Conservation (phyloP, 2,329 filamentous ascomycete genomes). For the Neonectria neomacrospora region DNA sequence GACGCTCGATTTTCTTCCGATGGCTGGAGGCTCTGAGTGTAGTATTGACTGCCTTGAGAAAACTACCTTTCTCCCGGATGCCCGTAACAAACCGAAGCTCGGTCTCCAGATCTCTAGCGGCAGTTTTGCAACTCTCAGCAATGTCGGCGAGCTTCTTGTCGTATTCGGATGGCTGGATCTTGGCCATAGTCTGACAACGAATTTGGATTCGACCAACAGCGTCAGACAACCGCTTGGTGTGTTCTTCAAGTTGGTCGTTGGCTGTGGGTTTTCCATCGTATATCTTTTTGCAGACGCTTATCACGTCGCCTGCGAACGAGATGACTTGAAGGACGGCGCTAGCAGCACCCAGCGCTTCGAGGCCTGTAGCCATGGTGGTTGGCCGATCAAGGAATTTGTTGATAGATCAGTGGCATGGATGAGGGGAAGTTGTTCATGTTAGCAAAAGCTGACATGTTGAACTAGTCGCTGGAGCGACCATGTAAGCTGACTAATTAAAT, state of each 20-base stretch:
- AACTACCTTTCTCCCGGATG: background rate
- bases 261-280: constrained; percentile 17
- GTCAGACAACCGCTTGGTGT: background rate
- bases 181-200: constrained; percentile 4
- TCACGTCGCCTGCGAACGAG: constrained; percentile 8
- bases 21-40: background rate
- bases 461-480: background rate
- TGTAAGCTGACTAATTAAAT: background rate
- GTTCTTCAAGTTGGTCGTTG: constrained; percentile 3
- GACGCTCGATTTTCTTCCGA: constrained; percentile 14
- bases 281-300: background rate
- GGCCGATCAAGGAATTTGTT: background rate
- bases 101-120: background rate
- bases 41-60: background rate
- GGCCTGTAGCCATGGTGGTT: background rate
- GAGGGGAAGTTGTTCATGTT: background rate
- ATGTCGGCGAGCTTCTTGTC: constrained; percentile 11
- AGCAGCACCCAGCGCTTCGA: constrained; percentile 26
- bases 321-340: constrained; percentile 32
- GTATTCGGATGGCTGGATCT: background rate
- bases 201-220: background rate
- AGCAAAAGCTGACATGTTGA: background rate
- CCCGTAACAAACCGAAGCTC: background rate
- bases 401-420: background rate
- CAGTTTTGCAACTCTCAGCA: background rate